Conservation (phyloP, 306 rosid genomes). For the Dicorynia guianensis region DNA sequence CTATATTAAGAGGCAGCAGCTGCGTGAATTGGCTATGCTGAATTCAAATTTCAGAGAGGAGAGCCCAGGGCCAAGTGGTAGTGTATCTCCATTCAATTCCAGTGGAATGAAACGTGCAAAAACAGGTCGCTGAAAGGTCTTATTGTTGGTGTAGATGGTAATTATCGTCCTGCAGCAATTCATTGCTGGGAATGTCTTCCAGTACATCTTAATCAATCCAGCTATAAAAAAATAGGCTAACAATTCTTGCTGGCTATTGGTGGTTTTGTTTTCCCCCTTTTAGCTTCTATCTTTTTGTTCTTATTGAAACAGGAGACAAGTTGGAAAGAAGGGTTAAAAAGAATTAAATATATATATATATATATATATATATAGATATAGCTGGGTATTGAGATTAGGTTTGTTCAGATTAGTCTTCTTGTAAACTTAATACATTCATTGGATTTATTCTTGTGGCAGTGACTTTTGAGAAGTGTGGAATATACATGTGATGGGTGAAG, state of each 20-base stretch:
- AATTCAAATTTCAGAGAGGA: constrained; percentile 93
- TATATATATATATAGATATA: constrained; percentile 49
- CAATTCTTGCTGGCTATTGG: constrained; percentile 74
- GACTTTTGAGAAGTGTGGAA: constrained; percentile 69
- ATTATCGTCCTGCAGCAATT: constrained; percentile 44
- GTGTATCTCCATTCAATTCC: constrained; percentile 91
- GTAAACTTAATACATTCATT: constrained; percentile 76
- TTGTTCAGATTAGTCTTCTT: constrained; percentile 64
- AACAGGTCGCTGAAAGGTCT: constrained; percentile 73
- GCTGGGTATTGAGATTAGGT: constrained; percentile 72
- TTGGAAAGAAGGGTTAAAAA: constrained; percentile 38
- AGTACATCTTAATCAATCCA: constrained; percentile 47
- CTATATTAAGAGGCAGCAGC: constrained; percentile 87
- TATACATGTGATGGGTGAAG: constrained; percentile 59
- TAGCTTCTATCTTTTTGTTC: constrained; percentile 36
- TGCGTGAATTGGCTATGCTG: constrained; percentile 89
- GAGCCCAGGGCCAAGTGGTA: constrained; percentile 90
- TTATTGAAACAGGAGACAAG: constrained; percentile 46
- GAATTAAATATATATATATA: constrained; percentile 24
- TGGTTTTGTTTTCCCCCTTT: constrained; percentile 51
- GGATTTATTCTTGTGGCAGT: constrained; percentile 95
- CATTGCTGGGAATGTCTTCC: constrained; percentile 49
- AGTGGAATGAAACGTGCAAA: constrained; percentile 97
- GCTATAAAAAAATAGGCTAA: constrained; percentile 62
- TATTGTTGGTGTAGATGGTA: constrained; percentile 41